Base-by-base conservation (phyloP, 2,329 filamentous ascomycete genomes). In the Cercospora beticola region DNA sequence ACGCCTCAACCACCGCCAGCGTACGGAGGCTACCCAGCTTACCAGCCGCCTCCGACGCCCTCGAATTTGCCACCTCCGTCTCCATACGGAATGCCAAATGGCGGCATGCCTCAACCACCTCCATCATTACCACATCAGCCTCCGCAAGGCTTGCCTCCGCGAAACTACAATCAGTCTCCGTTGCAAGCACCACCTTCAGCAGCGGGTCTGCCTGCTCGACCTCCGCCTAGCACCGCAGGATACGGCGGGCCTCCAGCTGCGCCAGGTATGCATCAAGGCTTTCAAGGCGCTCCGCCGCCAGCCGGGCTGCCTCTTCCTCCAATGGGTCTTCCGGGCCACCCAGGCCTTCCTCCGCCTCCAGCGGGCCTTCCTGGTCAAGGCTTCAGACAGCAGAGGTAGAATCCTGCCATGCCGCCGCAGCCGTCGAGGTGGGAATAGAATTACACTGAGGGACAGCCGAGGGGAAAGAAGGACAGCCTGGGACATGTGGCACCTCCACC, bases 181-280 rank as follows among this genome's bases (percentile, higher is more conserved):
- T 85, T 89, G 14, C 85, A 87, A 14, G 87, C 88, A 59, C 87
- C 88, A 36, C 85, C 86, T 14, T 82, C 85, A 7, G 86, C 85
- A 30, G 84, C 86, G 16, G 87, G 88, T 14, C 78, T 89, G 28
- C 90, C 90, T 46, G 88, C 90, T 67, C 83, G 90, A 46, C 90
- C 90, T n/a, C 90, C 90, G 4, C 88, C 89, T 18, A 88, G 85
- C 16, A 87, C 90, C 74, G 88, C 83, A 61, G 89, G 88, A 1
- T 91, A 90, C 76, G 90, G 89, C 52, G 90, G 90, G 9, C 89
- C 87, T 14, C 84, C 86, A 63, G 85, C 85, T 74, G 79, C 82
- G 59, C 84, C 84, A 3, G 74, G 74, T 18, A 71, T 75, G 71
- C 71, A 73, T 12, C 67, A 64, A 56, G 65, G 59, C 30, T 74